Evolutionary conservation across 306 rosid genomes (phyloP), one percentile per base, ranked within the genome.

Genomic region (Rosa rugosa): DNA sequence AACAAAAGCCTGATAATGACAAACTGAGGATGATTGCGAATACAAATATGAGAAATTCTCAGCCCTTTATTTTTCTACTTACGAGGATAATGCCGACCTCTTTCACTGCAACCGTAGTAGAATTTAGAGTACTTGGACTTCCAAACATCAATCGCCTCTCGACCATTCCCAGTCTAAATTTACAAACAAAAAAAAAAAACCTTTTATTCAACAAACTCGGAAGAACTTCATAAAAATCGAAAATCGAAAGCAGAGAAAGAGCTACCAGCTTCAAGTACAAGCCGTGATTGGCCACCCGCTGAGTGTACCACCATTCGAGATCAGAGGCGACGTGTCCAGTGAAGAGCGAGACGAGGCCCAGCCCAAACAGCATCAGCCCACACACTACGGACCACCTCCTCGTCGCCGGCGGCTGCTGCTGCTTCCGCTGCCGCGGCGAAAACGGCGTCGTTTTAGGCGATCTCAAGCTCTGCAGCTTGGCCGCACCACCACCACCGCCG

Each of bases 241-340:
- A 53, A 5, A 31, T 9, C 27, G 41, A 49, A n/a, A 7, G 51
- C 2, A 6, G 11, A 4, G 13, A 54, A 14, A 11, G 13, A 25
- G 51, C 50, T 85, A 89, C 93, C 92, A 82, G 85, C 69, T 77
- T 53, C 62, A 91, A 80, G 86, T 91, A 92, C 68, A 92, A 80
- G 49, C 84, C 59, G 82, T 69, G 90, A 75, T 80, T 86, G 34
- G 73, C 89, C 47, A 94, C 79, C 75, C 93, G 94, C 45, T 88
- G 97, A 25, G 96, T 91, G 84, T 96, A 96, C 96, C 96, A 96
- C 96, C 96, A 95, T 79, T 95, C 99, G 79, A 93, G 94, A 83
- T 96, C 89, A 88, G 99, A 96, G 27, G 90, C 97, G 5, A 93
- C 86, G 41, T 96, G 99, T 59, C 98, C 99, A 2, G 98, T 93